Base-by-base conservation (phyloP, 2,329 filamentous ascomycete species). In the Macrophomina pseudophaseolina region DNA sequence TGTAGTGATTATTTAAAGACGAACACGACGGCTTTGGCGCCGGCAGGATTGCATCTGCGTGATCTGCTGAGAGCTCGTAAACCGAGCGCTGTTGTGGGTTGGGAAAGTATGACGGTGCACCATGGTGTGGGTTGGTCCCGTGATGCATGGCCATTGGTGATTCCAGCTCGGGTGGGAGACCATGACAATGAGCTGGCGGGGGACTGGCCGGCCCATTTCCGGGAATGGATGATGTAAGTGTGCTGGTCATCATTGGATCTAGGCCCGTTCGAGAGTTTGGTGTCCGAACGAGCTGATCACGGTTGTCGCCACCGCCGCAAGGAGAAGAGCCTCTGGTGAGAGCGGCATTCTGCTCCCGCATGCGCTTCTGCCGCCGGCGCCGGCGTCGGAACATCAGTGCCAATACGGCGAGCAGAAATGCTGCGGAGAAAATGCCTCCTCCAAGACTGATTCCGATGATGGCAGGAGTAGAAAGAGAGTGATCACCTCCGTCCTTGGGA, bases 401-500 rank as follows among this genome's bases (percentile, higher is more conserved):
- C 23, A 64, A 9, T 51, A 32, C 23, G 8, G 18, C 35, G 6
- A 64, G 48, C 3, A 64, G 9, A 2, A 53, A 23, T 12, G 60
- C 16, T 23, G 60, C 46, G 1, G 38, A 52, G 48, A 64, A 42
- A 9, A 64, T 52, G 14, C 60, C 60, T 18, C 60, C 60, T 12
- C 12, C 60, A 11, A 64, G 60, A 14, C 60, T 64, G 46, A 64
- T 53, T 11, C 46, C 48, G 8, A 64, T 64, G 18, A 64, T 64
- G 18, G 46, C 60, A 2, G 46, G 40, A 6, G 48, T 64, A 32
- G 60, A 52, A 14, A 64, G 48, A 40, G 42, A 28, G 58, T 30
- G 14, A 16, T 7, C 18, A 9, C 48, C 49, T 8, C 14, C 7
- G 6, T 28, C 23, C 11, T 6, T 33, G 14, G 35, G 35, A 38